Base-by-base conservation (phyloP, 306 rosid species). In the Malus orientalis region DNA sequence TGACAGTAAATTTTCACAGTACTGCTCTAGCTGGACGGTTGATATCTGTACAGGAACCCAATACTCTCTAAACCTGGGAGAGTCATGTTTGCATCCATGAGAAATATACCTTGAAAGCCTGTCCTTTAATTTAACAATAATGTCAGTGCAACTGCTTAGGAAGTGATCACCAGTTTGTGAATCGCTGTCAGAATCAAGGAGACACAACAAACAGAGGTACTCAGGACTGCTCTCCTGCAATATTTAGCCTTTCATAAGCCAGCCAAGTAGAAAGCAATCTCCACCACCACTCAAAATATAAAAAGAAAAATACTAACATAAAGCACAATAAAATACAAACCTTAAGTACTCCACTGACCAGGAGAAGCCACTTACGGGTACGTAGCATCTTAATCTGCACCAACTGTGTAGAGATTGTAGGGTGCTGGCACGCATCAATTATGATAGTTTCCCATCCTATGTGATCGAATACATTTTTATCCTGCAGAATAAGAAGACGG, bases 21-120 rank as follows among this genome's bases (percentile, higher is more conserved):
- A 95, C 84, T 83, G 87, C 90, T 95, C 99, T 76, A 93, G 92
- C 86, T 95, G 99, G 81, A 86, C 86, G 79, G 87, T 74, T 20
- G 99, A 88, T 51, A 92, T 71, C 76, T 75, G 89, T 68, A 83
- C 95, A 72, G 97, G 99, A 87, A 92, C 90, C 97, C 97, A 95
- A 78, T 92, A 92, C 91, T 95, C 99, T 59, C 78, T 84, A 85
- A 90, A 91, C 74, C 85, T 85, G 73, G 78, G 78, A 77, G 86
- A 79, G 79, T 84, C 91, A 27, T 83, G 72, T 74, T 84, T 82
- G 88, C 85, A 83, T 68, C 67, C 74, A 74, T 85, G 36, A 74
- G 86, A 88, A 71, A 78, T 81, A 79, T 88, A 81, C 78, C 77
- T 88, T 62, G 87, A 85, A 36, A 86, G 73, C 80, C 80, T 85